Evolutionary conservation across 768 basidiomycete species (phyloP).

Genomic region (Chalciporus piperatus): DNA sequence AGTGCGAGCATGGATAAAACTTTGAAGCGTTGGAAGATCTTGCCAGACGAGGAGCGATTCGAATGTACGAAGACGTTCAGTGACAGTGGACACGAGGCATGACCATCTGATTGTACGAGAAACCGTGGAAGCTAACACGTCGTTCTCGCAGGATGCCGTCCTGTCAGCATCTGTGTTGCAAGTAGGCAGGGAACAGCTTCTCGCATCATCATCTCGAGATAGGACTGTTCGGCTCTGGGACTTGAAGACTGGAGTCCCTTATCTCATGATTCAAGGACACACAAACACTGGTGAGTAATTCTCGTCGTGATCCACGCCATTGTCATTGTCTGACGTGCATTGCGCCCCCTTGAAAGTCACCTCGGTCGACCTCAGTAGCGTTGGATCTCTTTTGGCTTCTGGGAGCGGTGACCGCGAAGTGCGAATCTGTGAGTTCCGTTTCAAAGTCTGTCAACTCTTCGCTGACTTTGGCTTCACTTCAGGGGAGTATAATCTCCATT

Average conservation of each 20-base stretch:
- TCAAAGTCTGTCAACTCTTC: slow-evolving; percentile 15
- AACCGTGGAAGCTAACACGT: background rate
- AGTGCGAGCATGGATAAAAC: slow-evolving; percentile 30
- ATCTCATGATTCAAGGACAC: slow-evolving; percentile 36
- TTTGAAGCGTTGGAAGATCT: slow-evolving; percentile 47
- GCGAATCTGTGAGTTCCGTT: slow-evolving; percentile 34
- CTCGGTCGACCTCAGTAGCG: slow-evolving; percentile 36
- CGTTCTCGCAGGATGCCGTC: slow-evolving; percentile 27
- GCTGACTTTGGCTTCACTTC: slow-evolving; percentile 8
- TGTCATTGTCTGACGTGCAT: slow-evolving; percentile 10
- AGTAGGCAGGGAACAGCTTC: slow-evolving; percentile 31
- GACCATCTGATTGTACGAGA: background rate
- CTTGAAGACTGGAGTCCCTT: slow-evolving; percentile 27
- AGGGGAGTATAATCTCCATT: slow-evolving; percentile 30
- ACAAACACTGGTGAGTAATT: slow-evolving; percentile 33
- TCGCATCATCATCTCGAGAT: slow-evolving; percentile 40
- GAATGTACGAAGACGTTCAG: slow-evolving; percentile 28
- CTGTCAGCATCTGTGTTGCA: slow-evolving; percentile 30
- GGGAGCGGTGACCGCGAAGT: slow-evolving; percentile 37
- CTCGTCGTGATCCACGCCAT: slow-evolving; percentile 15
- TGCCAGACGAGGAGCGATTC: slow-evolving; percentile 24
- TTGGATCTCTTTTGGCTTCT: slow-evolving; percentile 33
- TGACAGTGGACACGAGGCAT: slow-evolving; percentile 30
- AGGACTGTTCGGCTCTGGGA: slow-evolving; percentile 37
- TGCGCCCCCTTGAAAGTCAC: slow-evolving; percentile 26